Conservation (phyloP, 176 grass and related monocot species). For the Phragmites australis region DNA sequence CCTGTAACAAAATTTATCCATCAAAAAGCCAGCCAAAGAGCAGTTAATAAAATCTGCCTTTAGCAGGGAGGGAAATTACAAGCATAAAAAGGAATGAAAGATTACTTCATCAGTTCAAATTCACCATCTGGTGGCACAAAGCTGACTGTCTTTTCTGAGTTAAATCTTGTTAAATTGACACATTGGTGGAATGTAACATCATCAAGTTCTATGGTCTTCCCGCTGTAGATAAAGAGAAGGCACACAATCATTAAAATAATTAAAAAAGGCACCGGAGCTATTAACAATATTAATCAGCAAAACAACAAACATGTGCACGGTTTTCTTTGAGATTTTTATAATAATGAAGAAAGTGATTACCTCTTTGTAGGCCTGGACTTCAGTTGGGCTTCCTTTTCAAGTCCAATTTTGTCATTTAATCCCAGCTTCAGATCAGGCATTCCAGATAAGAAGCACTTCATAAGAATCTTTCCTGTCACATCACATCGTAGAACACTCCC, state of each 20-base stretch:
- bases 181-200: slow-evolving; percentile 99
- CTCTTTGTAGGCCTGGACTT: slow-evolving; percentile 97
- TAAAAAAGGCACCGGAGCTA: not conserved
- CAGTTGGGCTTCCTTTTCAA: slow-evolving; percentile 95
- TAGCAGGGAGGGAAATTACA: slow-evolving; percentile 17
- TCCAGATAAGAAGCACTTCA: slow-evolving; percentile 99
- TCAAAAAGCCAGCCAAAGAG: slow-evolving; percentile 37
- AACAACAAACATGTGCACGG: not conserved
- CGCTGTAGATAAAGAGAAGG: slow-evolving; percentile 54
- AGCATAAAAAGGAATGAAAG: slow-evolving; percentile 32
- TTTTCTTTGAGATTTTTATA: not conserved
- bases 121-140: slow-evolving; percentile 99
- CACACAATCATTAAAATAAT: not conserved
- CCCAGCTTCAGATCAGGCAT: slow-evolving; percentile 99
- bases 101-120: slow-evolving; percentile 99
- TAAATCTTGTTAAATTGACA: slow-evolving; percentile 98
- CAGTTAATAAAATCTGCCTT: not conserved
- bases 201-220: slow-evolving; percentile 99
- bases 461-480: slow-evolving; percentile 97
- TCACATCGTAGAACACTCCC: slow-evolving; percentile 98
- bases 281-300: slow-evolving; percentile 25
- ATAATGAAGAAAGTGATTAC: slow-evolving; percentile 37
- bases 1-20: slow-evolving; percentile 53
- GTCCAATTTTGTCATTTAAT: slow-evolving; percentile 98
- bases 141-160: slow-evolving; percentile 99